Conservation (phyloP, 1,139 yeast species). For the Geotrichum siamense region DNA sequence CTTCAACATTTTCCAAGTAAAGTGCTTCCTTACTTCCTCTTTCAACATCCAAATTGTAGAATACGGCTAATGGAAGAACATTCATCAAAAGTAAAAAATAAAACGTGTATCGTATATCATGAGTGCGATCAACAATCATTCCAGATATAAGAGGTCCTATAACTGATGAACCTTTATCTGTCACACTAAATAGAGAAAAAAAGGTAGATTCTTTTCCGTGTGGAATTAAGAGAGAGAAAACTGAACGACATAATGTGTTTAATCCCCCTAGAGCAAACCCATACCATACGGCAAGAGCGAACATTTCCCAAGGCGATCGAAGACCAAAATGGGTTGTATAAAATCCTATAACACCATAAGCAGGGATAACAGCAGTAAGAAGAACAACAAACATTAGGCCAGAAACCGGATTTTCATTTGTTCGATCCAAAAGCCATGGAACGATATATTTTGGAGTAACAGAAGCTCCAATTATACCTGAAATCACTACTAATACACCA, state of each 20-base stretch:
- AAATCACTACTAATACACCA: conserved; percentile 54
- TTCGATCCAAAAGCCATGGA: conserved; percentile 33
- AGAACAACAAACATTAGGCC: conserved; percentile 47
- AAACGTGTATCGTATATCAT: conserved; percentile 60
- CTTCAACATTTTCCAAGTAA: conserved; percentile 23
- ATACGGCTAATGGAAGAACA: conserved; percentile 46
- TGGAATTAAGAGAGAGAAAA: conserved; percentile 59
- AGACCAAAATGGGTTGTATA: conserved; percentile 45
- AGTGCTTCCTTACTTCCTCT: conserved; percentile 43
- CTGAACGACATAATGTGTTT: conserved; percentile 55
- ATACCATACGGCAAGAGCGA: conserved; percentile 57
- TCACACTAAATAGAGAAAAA: conserved; percentile 61
- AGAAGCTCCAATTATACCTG: conserved; percentile 58
- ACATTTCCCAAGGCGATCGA: conserved; percentile 57
- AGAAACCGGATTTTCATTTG: conserved; percentile 36
- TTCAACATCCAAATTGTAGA: conserved; percentile 44
- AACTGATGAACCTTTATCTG: conserved; percentile 68
- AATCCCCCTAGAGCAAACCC: conserved; percentile 65
- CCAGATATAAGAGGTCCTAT: conserved; percentile 64
- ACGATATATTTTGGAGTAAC: conserved; percentile 43
- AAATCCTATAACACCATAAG: conserved; percentile 60
- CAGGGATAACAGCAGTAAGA: conserved; percentile 56
- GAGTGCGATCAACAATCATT: conserved; percentile 56
- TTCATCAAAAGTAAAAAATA: conserved; percentile 49
- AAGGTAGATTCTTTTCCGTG: conserved; percentile 62